Base-by-base conservation (phyloP, 441 rosid species). In the Macaranga tanarius region DNA sequence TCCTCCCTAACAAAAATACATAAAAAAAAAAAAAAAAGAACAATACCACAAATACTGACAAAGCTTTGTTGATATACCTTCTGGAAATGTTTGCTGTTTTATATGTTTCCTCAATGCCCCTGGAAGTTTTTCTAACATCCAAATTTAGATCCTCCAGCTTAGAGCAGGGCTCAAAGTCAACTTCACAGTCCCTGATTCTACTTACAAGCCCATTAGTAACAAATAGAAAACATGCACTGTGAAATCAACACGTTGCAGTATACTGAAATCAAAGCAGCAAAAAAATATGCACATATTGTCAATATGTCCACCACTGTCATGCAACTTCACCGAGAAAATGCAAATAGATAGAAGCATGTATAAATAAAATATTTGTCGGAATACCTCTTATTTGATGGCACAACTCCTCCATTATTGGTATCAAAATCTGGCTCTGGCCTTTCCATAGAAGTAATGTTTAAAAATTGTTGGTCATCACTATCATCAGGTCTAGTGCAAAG, bases 101-200 rank as follows among this genome's bases (percentile, higher is more conserved):
- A 79, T 71, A 71, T 71, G 64, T 78, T 68, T 83, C 85, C 47
- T 73, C 86, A 66, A 72, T 51, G 52, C 73, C 81, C 62, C 76
- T 79, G 48, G 82, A 73, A 66, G 75, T 80, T 86, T 85, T 86
- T 77, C 82, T 77, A 66, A 86, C 92, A 75, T 87, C 90, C 89
- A 90, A 84, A 83, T 85, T 90, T 62, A 88, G 84, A 81, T 85
- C 89, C 88, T 83, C 90, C 0, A 90, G 92, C 90, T 86, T 88
- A 77, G 88, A 84, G 83, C 91, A 86, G 59, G 92, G 90, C 71
- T 87, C 92, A 79, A 87, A 88, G 70, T 86, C 89, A 80, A 74
- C 69, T 19, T 84, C 81, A 75, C 67, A 73, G 58, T 86, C 88
- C 79, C 74, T 75, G 73, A 76, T 82, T 83, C 91, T 83, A 79